Percentiles rank a stretch among this genome's conserved stretches.
phyloP scores from a whole-genome alignment of 139 green algal species.

The Gonium pectorale region DNA sequence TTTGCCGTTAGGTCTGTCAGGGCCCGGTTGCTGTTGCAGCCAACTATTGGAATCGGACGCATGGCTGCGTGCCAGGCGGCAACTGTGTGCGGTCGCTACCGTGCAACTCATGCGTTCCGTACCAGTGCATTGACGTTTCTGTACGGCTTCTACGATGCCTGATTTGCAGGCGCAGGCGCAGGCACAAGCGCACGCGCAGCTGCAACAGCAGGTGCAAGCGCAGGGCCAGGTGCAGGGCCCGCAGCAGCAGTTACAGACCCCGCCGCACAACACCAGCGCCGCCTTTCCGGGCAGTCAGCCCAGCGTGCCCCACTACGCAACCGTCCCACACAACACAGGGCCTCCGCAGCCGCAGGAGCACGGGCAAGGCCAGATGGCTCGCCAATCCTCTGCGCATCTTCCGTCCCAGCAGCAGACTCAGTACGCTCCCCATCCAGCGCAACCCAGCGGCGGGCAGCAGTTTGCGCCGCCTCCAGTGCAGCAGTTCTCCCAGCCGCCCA shows the following conservation, averaged over 20 bases:
- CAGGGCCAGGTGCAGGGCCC: neutral
- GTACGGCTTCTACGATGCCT: no score
- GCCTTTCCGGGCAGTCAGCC: neutral
- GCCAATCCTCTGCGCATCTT: no score
- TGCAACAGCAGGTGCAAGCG: neutral
- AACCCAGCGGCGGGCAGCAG: neutral
- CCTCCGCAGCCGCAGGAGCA: neutral
- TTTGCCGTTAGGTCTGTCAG: no score
- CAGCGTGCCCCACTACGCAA: no score
- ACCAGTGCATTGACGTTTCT: no score
- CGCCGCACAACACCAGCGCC: neutral
- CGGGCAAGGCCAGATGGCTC: neutral
- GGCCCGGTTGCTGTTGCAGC: no score
- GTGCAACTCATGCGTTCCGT: no score
- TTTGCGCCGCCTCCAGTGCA: neutral
- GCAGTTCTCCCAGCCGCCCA: neutral
- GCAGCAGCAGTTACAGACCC: neutral
- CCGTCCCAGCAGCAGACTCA: neutral
- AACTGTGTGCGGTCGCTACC: no score
- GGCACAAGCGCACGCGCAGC: slow-evolving; percentile 5
- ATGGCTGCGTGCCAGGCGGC: no score
- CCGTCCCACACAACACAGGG: no score
- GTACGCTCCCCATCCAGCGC: neutral
- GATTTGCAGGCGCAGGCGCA: no score
- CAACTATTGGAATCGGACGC: no score